A percentile compares a stretch with the other conserved stretches of the same genome.
Conservation (phyloP, 352 stramenopile genomes). For the Phytopythium mirpurense region DNA sequence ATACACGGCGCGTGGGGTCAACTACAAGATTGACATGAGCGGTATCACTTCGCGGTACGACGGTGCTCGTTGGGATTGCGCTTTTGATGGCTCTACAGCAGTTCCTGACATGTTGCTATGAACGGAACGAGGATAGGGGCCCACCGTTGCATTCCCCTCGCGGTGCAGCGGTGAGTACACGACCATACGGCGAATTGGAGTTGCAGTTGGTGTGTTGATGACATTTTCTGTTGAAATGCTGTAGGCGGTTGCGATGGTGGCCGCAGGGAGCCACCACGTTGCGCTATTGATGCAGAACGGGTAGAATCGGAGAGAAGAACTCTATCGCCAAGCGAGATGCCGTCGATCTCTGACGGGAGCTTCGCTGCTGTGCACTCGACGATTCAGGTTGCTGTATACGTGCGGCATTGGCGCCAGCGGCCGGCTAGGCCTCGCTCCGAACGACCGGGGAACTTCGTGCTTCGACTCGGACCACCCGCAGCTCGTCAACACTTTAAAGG, state of each 20-base stretch:
- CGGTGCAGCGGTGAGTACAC: slow-evolving; percentile 15
- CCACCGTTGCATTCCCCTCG: slow-evolving; percentile 56
- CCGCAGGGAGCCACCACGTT: slow-evolving; percentile 78
- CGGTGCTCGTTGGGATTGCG: neutral
- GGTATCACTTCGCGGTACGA: slow-evolving; percentile 72
- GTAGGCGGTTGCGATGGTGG: slow-evolving; percentile 60
- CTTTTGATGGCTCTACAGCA: neutral
- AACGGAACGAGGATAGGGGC: slow-evolving; percentile 20
- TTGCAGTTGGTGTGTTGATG: neutral
- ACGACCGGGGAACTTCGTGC: slow-evolving; percentile 41
- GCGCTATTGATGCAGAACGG: slow-evolving; percentile 78
- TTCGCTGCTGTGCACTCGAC: neutral
- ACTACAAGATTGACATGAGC: slow-evolving; percentile 59
- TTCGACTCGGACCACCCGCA: slow-evolving; percentile 64
- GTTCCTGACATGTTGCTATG: neutral
- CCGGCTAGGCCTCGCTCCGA: slow-evolving; percentile 68
- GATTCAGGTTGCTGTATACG: slow-evolving; percentile 78
- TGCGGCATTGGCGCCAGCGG: slow-evolving; percentile 85
- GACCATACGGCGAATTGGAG: slow-evolving; percentile 21
- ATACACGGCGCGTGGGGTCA: slow-evolving; percentile 52
- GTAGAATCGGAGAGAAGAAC: slow-evolving; percentile 13
- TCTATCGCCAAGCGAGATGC: no score
- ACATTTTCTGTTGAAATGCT: no score
- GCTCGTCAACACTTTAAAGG: slow-evolving; percentile 45
- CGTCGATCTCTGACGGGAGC: neutral